These are phyloP conservation scores for Parietichytrium sp. DNA, from an alignment of 108 stramenopile species.

Conservation along the genomic window DNA sequence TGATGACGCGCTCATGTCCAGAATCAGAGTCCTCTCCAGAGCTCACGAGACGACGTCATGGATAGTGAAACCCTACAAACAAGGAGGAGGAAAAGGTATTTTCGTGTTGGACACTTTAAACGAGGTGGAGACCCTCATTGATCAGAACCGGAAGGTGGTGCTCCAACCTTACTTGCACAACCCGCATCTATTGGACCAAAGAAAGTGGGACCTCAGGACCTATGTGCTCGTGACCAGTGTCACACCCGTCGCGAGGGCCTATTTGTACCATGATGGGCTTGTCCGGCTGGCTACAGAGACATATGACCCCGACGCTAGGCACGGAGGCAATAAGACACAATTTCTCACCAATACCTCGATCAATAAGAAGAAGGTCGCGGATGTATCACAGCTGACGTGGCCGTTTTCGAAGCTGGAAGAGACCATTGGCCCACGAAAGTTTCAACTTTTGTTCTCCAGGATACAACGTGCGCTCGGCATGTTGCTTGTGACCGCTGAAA, in stretches of 20 bases:
- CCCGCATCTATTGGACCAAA: neutral
- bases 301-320: neutral
- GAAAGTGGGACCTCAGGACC: constrained; percentile 5
- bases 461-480: constrained; percentile 10
- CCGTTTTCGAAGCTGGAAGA: neutral
- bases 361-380: neutral
- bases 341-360: constrained; percentile 24
- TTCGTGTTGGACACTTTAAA: neutral
- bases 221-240: constrained; percentile 39
- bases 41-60: neutral
- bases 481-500: constrained; percentile 12
- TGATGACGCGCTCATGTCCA: neutral
- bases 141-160: neutral
- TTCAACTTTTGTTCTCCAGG: constrained; percentile 13
- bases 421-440: neutral
- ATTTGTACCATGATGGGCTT: neutral
- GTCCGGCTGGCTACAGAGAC: neutral
- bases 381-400: constrained; percentile 9
- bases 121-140: neutral
- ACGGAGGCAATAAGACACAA: constrained; percentile 33
- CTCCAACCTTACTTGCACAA: neutral
- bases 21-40: neutral
- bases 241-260: neutral
- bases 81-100: constrained; percentile 21
- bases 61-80: constrained; percentile 24